Conservation (phyloP, 1,139 yeast genomes). For the Lodderomyces parapsilosis region DNA sequence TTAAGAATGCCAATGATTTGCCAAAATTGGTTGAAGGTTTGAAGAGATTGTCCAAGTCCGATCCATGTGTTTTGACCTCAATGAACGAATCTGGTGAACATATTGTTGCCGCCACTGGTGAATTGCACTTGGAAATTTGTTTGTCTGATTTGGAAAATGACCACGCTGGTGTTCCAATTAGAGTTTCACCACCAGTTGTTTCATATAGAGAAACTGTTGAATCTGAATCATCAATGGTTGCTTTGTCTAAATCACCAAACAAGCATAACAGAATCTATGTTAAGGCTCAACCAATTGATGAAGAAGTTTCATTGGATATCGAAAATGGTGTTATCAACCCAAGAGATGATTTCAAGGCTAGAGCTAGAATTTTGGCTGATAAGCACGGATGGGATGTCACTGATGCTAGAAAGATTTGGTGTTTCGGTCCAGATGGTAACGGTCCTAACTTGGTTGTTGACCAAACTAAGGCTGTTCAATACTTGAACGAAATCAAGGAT, state of each 20-base stretch:
- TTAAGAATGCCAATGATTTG: constrained; percentile 98
- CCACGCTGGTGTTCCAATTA: constrained; percentile 99
- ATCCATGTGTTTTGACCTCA: constrained; percentile 92
- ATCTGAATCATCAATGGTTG: constrained; percentile 90
- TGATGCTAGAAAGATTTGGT: constrained; percentile 99
- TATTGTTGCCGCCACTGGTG: constrained; percentile 99
- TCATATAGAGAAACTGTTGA: constrained; percentile 98
- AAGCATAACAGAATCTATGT: constrained; percentile 99
- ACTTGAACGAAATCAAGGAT: constrained; percentile 98
- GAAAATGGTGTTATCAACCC: constrained; percentile 91
- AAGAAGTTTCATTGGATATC: constrained; percentile 90
- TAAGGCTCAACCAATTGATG: constrained; percentile 94
- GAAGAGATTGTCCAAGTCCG: constrained; percentile 99
- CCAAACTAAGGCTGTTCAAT: constrained; percentile 99
- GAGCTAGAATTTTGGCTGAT: constrained; percentile 99
- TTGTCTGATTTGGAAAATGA: constrained; percentile 94
- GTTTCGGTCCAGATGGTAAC: constrained; percentile 99
- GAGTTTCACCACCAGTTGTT: constrained; percentile 96
- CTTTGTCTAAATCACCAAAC: constrained; percentile 99
- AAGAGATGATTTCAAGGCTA: constrained; percentile 97
- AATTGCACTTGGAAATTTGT: constrained; percentile 98
- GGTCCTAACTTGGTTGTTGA: constrained; percentile 99
- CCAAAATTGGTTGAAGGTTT: constrained; percentile 99
- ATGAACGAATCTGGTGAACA: constrained; percentile 98
- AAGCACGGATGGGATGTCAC: constrained; percentile 99